Evolutionary conservation across 306 rosid genomes (phyloP).

Genomic region (Rosa persica): DNA sequence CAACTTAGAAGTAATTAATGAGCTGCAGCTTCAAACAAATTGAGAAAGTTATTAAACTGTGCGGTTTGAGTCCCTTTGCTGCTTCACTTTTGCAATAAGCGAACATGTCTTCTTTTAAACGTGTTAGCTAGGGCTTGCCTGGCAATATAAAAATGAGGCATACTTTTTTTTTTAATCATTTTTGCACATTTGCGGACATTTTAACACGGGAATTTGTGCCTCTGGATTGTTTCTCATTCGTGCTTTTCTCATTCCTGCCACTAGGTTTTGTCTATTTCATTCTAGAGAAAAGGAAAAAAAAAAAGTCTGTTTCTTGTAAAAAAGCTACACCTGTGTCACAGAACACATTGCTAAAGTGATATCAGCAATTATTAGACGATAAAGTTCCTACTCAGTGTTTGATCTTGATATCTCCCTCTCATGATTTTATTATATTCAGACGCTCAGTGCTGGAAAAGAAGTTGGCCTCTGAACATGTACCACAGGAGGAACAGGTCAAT

Average conservation of each 20-base stretch:
- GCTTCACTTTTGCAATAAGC: background rate
- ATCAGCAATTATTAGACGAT: background rate
- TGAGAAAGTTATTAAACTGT: background rate
- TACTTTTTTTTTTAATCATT: background rate
- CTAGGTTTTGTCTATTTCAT: background rate
- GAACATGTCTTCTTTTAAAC: background rate
- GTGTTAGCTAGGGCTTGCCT: background rate
- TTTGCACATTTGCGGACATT: background rate
- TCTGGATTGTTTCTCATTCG: background rate
- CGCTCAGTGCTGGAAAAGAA: slow-evolving; percentile 69
- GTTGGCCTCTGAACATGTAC: slow-evolving; percentile 67
- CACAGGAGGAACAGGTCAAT: slow-evolving; percentile 82
- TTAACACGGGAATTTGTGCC: background rate
- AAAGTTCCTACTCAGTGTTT: background rate
- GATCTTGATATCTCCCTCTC: slow-evolving; percentile 6
- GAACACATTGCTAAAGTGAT: background rate
- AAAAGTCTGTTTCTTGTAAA: background rate
- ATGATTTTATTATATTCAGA: slow-evolving; percentile 46
- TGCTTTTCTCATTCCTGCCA: background rate
- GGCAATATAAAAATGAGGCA: background rate
- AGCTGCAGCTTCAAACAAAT: background rate
- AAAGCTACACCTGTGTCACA: background rate
- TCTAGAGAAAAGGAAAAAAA: background rate
- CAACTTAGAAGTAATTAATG: background rate
- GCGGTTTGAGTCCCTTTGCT: background rate